Conservation (phyloP, 371 early-diverging fungal genomes). For the Ordospora pajunii region DNA sequence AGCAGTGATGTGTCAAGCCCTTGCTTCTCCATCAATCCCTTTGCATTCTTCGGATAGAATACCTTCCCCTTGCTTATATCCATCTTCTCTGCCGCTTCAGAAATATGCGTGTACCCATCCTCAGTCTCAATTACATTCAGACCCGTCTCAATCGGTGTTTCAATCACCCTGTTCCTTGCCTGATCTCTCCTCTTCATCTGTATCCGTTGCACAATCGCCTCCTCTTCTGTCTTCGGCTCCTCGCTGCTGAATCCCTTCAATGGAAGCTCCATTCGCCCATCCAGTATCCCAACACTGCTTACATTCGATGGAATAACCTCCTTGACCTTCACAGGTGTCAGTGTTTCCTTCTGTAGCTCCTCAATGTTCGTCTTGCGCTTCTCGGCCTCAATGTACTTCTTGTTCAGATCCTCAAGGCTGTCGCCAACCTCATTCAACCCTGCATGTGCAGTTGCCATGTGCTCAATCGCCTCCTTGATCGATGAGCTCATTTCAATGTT, state of each 20-base stretch:
- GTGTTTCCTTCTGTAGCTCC: background rate
- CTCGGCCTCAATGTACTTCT: constrained; percentile 7
- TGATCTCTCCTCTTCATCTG: constrained; percentile 38
- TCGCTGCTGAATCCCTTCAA: constrained; percentile 47
- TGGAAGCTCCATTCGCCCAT: constrained; percentile 51
- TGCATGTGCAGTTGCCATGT: constrained; percentile 41
- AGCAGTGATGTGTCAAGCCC: constrained; percentile 35
- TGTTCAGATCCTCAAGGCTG: constrained; percentile 6
- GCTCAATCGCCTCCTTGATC: constrained; percentile 16
- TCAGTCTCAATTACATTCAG: constrained; percentile 52
- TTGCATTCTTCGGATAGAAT: constrained; percentile 26
- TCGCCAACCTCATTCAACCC: constrained; percentile 41
- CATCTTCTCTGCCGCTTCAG: constrained; percentile 49
- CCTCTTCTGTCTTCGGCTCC: constrained; percentile 44
- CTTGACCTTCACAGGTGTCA: constrained; percentile 37
- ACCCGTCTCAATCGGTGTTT: constrained; percentile 27
- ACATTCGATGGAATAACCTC: constrained; percentile 51
- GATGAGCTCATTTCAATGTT: background rate
- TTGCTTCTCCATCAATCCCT: constrained; percentile 49
- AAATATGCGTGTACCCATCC: constrained; percentile 52
- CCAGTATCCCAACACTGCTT: constrained; percentile 15
- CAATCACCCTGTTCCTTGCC: constrained; percentile 56
- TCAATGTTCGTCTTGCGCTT: constrained; percentile 3
- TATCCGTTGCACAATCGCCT: constrained; percentile 44
- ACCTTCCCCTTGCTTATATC: constrained; percentile 46